Evolutionary conservation across 2,329 filamentous ascomycete species (phyloP), one percentile per base, ranked within the genome.

Genomic region (Xylariaceae sp.): DNA sequence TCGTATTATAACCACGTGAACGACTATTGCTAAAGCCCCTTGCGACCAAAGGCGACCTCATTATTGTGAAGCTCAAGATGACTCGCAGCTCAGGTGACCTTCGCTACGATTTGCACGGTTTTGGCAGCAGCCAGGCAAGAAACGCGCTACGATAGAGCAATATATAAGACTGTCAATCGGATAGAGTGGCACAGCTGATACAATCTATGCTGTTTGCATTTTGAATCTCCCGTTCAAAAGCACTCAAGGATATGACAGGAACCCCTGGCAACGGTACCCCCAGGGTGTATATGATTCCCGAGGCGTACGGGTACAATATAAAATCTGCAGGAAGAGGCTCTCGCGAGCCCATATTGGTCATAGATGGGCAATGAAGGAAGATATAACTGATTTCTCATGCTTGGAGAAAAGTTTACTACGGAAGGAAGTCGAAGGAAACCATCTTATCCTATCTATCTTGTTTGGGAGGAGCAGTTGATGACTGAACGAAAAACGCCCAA

Each of bases 301-400:
- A 50, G 41, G 30, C 10, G 47, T 45, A 30, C 34, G 13, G 41
- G 49, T 41, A 41, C 15, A 41, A 34, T 53, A 39, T 48, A 52
- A 52, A 59, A 37, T 56, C 18, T 47, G 15, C 41, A 48, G 15
- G 41, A 39, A 57, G 30, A 50, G 44, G 55, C 54, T 55, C 53
- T 57, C 44, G 47, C 30, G 39, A 11, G 23, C 47, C 53, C 53
- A 55, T 58, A 18, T 56, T 52, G 23, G 17, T 49, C 47, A 53
- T 51, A 30, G 34, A 37, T 48, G 18, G 34, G 56, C 47, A 50
- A 51, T 39, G 55, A 39, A 50, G 23, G 11, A 52, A 52, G 35
- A 37, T 37, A 45, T 41, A 8, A 52, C 13, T 54, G 55, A 30
- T 55, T 39, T 39, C 45, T 8, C 18, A 53, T 39, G 50, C 45